Base-by-base conservation (phyloP, 345 rosid species). In the Dimocarpus longan region DNA sequence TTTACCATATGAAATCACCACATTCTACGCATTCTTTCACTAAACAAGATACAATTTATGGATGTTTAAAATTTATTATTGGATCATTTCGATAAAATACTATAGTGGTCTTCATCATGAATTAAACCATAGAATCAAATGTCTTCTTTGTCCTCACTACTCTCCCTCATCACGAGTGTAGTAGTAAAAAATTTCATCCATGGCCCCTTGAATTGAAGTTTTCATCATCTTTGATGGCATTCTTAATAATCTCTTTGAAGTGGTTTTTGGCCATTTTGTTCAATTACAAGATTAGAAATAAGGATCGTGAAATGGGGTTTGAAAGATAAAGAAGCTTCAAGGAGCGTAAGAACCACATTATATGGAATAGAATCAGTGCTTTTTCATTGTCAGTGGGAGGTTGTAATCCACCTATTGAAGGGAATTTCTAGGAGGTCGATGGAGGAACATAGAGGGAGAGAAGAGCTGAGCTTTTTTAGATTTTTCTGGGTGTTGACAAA, bases 371-470 rank as follows among this genome's bases (percentile, higher is more conserved):
- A 71, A 0, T 84, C 84, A 0, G 87, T 82, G 84, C 28, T 87
- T 89, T 64, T 87, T 89, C 4, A 79, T 71, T 44, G 69, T 52
- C 77, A 83, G 86, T 39, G 91, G 93, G 77, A 87, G 91, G 76
- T 85, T 85, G 19, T 87, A 81, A 24, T 69, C 72, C 8, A n/a
- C 76, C 86, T 78, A 7, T 76, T 9, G 72, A 87, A 88, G 22
- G 88, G 89, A 42, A 90, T 76, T 73, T 82, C 86, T 11, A 68
- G 74, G 70, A 90, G 86, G 78, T 50, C 81, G 70, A 88, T 78
- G 65, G 85, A 67, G 64, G 91, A 70, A n/a, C 64, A n/a, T 3
- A 80, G 57, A 24, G 88, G 87, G 32, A 88, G 66, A 24, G 85
- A 85, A 12, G 85, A 62, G 9, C 71, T 62, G 80, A 89, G 86